Conservation (phyloP, 2,329 filamentous ascomycete genomes). For the Cadophora gregata region DNA sequence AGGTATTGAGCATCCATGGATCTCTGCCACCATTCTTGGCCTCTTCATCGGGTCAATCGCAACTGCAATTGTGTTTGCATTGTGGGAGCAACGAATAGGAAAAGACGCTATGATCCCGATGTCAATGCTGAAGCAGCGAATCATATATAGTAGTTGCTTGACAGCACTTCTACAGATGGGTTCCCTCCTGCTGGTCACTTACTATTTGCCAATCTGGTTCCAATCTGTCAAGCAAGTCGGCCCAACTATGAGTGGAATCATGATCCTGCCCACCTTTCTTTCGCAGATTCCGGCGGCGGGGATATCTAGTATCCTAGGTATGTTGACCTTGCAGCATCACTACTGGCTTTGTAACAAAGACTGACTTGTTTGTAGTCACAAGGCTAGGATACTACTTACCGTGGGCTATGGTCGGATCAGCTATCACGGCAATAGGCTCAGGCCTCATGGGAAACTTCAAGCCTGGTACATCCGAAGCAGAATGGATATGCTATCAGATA, state of each 20-base stretch:
- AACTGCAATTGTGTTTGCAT: conserved; percentile 35
- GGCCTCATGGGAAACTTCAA: conserved; percentile 45
- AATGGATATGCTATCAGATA: conserved; percentile 39
- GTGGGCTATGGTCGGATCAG: conserved; percentile 40
- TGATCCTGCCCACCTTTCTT: conserved; percentile 36
- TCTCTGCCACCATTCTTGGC: conserved; percentile 36
- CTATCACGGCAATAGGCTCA: conserved; percentile 41
- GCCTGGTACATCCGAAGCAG: conserved; percentile 29
- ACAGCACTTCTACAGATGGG: conserved; percentile 20
- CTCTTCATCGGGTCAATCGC: conserved; percentile 36
- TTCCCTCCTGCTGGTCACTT: conserved; percentile 19
- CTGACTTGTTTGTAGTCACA: conserved; percentile 17
- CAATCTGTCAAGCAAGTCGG: conserved; percentile 39
- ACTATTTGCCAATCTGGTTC: conserved; percentile 42
- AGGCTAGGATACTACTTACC: conserved; percentile 46
- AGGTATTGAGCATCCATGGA: conserved; percentile 43
- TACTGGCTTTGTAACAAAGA: too few relatives aligned
- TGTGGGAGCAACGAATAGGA: conserved; percentile 36
- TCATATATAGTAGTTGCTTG: conserved; percentile 32
- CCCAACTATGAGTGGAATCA: conserved; percentile 38
- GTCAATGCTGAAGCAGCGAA: conserved; percentile 32
- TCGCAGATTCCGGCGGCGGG: conserved; percentile 25
- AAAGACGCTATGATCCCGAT: conserved; percentile 40
- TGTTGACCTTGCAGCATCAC: not conserved
- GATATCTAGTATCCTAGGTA: conserved; percentile 30